Conservation (phyloP, 305 asterid genomes). For the Fraxinus paxiana region DNA sequence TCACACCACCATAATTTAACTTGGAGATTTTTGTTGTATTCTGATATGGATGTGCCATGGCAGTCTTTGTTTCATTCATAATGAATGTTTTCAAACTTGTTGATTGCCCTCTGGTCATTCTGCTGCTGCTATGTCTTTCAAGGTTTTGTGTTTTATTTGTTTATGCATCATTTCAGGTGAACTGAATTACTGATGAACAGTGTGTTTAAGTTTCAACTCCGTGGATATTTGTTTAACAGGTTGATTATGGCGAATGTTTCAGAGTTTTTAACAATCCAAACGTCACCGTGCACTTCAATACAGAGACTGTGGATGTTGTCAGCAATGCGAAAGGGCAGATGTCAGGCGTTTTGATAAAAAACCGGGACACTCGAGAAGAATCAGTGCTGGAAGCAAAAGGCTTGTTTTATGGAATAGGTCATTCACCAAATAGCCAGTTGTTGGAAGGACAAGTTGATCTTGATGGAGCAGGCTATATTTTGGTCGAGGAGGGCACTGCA, state of each 20-base stretch:
- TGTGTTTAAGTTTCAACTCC: constrained; percentile 78
- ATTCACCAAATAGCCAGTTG: constrained; percentile 90
- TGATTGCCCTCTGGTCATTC: not conserved
- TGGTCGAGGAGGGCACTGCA: constrained; percentile 80
- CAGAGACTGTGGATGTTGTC: constrained; percentile 91
- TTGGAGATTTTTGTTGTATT: not conserved
- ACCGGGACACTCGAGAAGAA: constrained; percentile 47
- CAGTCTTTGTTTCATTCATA: not conserved
- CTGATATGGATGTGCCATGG: not conserved
- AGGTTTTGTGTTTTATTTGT: not conserved
- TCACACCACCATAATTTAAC: not conserved
- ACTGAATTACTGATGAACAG: constrained; percentile 51
- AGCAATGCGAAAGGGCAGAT: constrained; percentile 82
- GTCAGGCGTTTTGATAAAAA: constrained; percentile 78
- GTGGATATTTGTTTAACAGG: constrained; percentile 99
- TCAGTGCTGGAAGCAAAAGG: constrained; percentile 77
- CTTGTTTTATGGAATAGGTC: constrained; percentile 96
- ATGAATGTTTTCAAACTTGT: not conserved
- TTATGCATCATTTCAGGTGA: constrained; percentile 30
- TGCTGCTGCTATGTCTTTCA: not conserved
- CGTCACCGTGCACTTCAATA: constrained; percentile 94
- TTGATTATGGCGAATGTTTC: constrained; percentile 99
- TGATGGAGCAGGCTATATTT: constrained; percentile 66
- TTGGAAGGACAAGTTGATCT: constrained; percentile 80
- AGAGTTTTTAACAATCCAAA: constrained; percentile 96